Evolutionary conservation across 2,329 filamentous ascomycete species (phyloP).

Genomic region (Aspergillus sp.): DNA sequence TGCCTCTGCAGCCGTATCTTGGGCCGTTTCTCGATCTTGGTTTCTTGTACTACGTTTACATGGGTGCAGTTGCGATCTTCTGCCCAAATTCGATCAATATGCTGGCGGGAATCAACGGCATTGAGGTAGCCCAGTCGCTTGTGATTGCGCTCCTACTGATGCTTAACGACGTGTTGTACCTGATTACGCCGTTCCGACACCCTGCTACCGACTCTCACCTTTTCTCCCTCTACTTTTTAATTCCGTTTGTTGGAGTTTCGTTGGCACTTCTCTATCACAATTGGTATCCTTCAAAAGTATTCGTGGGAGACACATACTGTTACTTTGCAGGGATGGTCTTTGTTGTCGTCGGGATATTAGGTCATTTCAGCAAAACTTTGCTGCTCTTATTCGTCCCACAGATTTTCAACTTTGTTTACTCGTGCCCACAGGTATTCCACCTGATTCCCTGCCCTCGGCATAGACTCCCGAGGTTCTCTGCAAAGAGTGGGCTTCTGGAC

Average conservation of each 20-base stretch:
- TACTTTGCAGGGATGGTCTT: slow-evolving; percentile 99
- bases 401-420: slow-evolving; percentile 96
- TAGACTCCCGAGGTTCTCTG: slow-evolving; percentile 84
- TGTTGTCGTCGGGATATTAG: slow-evolving; percentile 91
- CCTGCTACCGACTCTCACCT: slow-evolving; percentile 94
- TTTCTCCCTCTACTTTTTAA: slow-evolving; percentile 90
- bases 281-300: slow-evolving; percentile 92
- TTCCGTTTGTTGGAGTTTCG: slow-evolving; percentile 93
- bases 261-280: slow-evolving; percentile 85
- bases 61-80: slow-evolving; percentile 95
- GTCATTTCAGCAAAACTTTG: slow-evolving; percentile 97
- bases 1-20: slow-evolving; percentile 78
- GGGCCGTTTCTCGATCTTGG: slow-evolving; percentile 83
- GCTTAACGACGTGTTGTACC: slow-evolving; percentile 85
- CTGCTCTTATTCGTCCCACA: slow-evolving; percentile 88
- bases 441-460: slow-evolving; percentile 91
- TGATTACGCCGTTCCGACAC: slow-evolving; percentile 79
- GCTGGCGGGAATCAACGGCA: slow-evolving; percentile 97
- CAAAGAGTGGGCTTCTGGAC: slow-evolving; percentile 79
- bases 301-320: slow-evolving; percentile 98
- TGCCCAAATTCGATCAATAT: slow-evolving; percentile 99
- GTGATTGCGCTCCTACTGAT: slow-evolving; percentile 82
- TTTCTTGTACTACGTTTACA: slow-evolving; percentile 88
- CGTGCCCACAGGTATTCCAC: slow-evolving; percentile 84
- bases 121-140: slow-evolving; percentile 92